Conservation (phyloP, 495 filamentous ascomycete species). For the Hapsidospora chrysogenum region DNA sequence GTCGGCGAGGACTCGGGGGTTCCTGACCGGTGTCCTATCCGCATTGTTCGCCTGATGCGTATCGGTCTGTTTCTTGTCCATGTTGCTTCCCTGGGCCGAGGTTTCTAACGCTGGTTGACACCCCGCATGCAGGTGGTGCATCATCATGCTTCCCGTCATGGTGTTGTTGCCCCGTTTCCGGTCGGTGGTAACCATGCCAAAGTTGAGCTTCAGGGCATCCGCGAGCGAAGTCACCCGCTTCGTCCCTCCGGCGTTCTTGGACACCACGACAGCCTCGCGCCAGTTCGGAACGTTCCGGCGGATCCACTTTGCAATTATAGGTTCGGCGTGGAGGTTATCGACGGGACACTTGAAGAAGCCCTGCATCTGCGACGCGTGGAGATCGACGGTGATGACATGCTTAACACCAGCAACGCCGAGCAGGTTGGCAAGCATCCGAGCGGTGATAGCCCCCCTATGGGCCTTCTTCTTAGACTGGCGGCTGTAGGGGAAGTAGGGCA, state of each 20-base stretch:
- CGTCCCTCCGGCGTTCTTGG: conserved; percentile 93
- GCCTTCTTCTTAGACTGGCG: conserved; percentile 99
- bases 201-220: conserved; percentile 91
- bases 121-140: conserved; percentile 14
- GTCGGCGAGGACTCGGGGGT: conserved; percentile 9
- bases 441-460: conserved; percentile 89
- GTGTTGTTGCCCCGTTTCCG: conserved; percentile 51
- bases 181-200: conserved; percentile 92
- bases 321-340: conserved; percentile 93
- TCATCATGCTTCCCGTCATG: conserved; percentile 51
- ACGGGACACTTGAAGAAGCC: conserved; percentile 97
- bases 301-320: conserved; percentile 92
- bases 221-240: conserved; percentile 94
- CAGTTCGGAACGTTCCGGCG: conserved; percentile 70
- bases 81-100: conserved; percentile 1
- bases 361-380: conserved; percentile 96
- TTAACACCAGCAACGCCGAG: conserved; percentile 85
- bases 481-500: conserved; percentile 98
- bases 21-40: conserved; percentile 9
- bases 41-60: background rate
- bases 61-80: conserved; percentile 11
- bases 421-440: conserved; percentile 91
- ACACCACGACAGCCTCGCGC: conserved; percentile 87
- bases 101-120: background rate
- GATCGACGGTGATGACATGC: conserved; percentile 92